Percentiles rank a stretch among this genome's conserved stretches.
Evolutionary conservation across 805 yeast species (phyloP).

Genomic region (Candida verbasci): DNA sequence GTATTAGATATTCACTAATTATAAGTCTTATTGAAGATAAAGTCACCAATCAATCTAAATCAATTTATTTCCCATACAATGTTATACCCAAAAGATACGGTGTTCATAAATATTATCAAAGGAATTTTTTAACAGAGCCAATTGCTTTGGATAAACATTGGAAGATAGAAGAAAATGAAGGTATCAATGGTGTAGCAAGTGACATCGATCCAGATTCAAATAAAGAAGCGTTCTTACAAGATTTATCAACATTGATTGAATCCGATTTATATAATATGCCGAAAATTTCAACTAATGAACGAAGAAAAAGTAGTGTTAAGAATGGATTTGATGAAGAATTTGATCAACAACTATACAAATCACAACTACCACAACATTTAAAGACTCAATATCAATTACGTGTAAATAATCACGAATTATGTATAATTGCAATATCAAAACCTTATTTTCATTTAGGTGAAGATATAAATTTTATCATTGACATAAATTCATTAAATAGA

Average conservation of each 20-base stretch:
- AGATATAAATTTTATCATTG: slow-evolving; percentile 30
- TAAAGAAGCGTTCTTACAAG: slow-evolving; percentile 22
- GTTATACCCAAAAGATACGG: slow-evolving; percentile 22
- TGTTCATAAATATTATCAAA: slow-evolving; percentile 24
- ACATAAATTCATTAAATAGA: slow-evolving; percentile 16
- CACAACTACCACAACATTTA: slow-evolving; percentile 24
- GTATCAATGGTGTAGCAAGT: slow-evolving; percentile 1
- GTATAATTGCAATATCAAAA: slow-evolving; percentile 27
- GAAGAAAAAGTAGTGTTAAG: slow-evolving; percentile 24
- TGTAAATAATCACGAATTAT: slow-evolving; percentile 28
- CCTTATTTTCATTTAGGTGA: slow-evolving; percentile 37
- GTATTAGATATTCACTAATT: slow-evolving; percentile 33
- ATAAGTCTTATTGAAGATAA: slow-evolving; percentile 25
- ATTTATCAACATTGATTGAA: slow-evolving; percentile 27
- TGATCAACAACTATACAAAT: slow-evolving; percentile 10
- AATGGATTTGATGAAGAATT: slow-evolving; percentile 11
- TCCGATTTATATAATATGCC: slow-evolving; percentile 32
- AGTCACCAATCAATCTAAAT: slow-evolving; percentile 4
- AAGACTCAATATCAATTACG: slow-evolving; percentile 35
- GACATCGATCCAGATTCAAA: not conserved
- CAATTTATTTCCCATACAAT: slow-evolving; percentile 34
- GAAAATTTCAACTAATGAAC: slow-evolving; percentile 26
- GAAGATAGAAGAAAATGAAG: slow-evolving; percentile 13
- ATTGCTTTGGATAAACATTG: slow-evolving; percentile 24
- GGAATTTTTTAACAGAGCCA: slow-evolving; percentile 21